A percentile compares a stretch with the other conserved stretches of the same genome.
Evolutionary conservation across 805 yeast genomes (phyloP).

Genomic region (Wickerhamomyces tratensis): DNA sequence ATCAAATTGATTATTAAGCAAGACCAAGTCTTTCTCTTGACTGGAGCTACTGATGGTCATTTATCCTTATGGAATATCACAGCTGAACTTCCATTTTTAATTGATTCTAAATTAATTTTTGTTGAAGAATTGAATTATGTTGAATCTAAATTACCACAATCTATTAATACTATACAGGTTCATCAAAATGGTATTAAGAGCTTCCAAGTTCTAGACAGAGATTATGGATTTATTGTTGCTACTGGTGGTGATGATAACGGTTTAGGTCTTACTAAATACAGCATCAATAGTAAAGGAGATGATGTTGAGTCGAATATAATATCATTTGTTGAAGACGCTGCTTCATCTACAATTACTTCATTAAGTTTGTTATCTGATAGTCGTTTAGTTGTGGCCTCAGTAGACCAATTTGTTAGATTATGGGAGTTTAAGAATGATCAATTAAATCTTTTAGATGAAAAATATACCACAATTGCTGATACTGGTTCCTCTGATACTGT

Average conservation of each 20-base stretch:
- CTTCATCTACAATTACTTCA: constrained; percentile 80
- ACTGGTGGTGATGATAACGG: constrained; percentile 96
- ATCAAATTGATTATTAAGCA: constrained; percentile 33
- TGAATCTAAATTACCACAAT: neutral
- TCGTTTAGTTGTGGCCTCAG: constrained; percentile 55
- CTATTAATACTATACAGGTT: constrained; percentile 27
- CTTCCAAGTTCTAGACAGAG: constrained; percentile 24
- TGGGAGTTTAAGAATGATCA: constrained; percentile 38
- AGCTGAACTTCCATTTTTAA: constrained; percentile 11
- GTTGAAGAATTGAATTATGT: neutral
- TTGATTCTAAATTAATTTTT: constrained; percentile 1
- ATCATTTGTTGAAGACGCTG: constrained; percentile 46
- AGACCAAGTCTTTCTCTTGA: constrained; percentile 28
- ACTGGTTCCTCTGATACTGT: constrained; percentile 62
- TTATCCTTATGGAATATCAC: constrained; percentile 52
- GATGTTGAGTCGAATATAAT: constrained; percentile 18
- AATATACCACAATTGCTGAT: constrained; percentile 81
- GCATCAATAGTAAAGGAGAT: constrained; percentile 14
- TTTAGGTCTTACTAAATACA: constrained; percentile 31
- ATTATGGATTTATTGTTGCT: constrained; percentile 25
- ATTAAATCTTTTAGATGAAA: constrained; percentile 25
- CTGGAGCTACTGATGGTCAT: constrained; percentile 81
- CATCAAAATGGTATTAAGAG: constrained; percentile 86
- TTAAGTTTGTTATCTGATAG: constrained; percentile 26
- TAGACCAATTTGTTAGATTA: constrained; percentile 66